phyloP scores from a whole-genome alignment of 345 rosid species.

The Eucalyptus regnans region DNA sequence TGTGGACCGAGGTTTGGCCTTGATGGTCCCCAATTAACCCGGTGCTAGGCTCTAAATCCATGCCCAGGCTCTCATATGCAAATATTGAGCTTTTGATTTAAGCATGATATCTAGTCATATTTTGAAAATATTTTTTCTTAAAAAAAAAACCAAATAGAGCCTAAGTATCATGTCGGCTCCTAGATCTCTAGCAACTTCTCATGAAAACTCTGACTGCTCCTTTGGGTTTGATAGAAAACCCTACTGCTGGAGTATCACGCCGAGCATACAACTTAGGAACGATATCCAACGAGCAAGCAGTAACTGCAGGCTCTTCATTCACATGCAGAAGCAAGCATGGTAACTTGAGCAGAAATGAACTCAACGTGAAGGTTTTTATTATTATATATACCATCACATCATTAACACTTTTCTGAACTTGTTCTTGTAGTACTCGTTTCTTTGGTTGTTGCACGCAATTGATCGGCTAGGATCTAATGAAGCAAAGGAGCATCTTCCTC shows the following conservation, averaged over 20 bases:
- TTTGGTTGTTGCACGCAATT: neutral
- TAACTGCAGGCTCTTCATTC: neutral
- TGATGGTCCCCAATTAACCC: fast-evolving
- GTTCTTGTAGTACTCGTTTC: neutral
- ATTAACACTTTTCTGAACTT: neutral
- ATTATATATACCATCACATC: neutral
- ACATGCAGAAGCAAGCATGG: neutral
- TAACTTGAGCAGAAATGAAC: neutral
- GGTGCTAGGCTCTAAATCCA: fast-evolving
- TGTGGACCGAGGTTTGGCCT: neutral
- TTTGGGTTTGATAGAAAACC: neutral
- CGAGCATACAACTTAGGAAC: neutral
- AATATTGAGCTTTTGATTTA: too few species aligned
- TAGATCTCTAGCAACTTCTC: neutral
- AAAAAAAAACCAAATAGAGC: too few species aligned
- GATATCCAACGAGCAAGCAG: neutral
- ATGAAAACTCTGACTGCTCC: neutral
- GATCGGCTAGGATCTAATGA: neutral
- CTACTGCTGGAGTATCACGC: neutral
- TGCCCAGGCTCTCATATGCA: fast-evolving
- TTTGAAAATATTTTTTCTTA: too few species aligned
- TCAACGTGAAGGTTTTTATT: neutral
- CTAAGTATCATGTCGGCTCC: neutral
- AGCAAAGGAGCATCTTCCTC: neutral
- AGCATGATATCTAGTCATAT: too few species aligned